A percentile compares a stretch with the other conserved stretches of the same genome.
phyloP scores from a whole-genome alignment of 306 rosid species.

The Albizia julibrissin region DNA sequence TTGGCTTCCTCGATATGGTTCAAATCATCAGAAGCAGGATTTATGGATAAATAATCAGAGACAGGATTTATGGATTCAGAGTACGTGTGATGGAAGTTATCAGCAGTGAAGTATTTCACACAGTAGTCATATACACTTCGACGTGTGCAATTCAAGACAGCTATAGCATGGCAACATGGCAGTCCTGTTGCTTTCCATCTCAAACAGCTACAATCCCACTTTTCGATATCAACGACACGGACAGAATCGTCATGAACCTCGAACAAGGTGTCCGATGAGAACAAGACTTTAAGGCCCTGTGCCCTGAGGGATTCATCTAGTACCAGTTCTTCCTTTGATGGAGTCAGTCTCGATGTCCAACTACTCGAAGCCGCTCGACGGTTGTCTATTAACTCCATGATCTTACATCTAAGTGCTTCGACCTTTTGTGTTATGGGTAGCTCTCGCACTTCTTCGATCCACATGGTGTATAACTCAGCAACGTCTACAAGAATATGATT shows the following conservation, averaged over 20 bases:
- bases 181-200: conserved; percentile 51
- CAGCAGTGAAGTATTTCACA: conserved; percentile 40
- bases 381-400: conserved; percentile 37
- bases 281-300: conserved; percentile 43
- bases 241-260: conserved; percentile 57
- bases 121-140: conserved; percentile 44
- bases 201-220: conserved; percentile 49
- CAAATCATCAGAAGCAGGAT: conserved; percentile 23
- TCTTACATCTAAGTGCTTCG: conserved; percentile 42
- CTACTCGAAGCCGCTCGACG: conserved; percentile 36
- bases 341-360: conserved; percentile 50
- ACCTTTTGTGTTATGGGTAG: conserved; percentile 47
- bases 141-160: conserved; percentile 46
- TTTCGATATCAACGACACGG: conserved; percentile 50
- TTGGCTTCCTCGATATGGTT: conserved; percentile 21
- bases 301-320: conserved; percentile 36
- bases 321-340: conserved; percentile 50
- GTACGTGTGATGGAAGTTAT: conserved; percentile 36
- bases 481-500: conserved; percentile 42
- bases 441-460: conserved; percentile 50
- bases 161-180: conserved; percentile 57
- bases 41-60: conserved; percentile 26
- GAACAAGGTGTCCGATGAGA: conserved; percentile 56
- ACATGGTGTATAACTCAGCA: conserved; percentile 37
- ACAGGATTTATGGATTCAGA: conserved; percentile 42